phyloP scores from a whole-genome alignment of 345 rosid genomes.

The Camelina hispida region DNA sequence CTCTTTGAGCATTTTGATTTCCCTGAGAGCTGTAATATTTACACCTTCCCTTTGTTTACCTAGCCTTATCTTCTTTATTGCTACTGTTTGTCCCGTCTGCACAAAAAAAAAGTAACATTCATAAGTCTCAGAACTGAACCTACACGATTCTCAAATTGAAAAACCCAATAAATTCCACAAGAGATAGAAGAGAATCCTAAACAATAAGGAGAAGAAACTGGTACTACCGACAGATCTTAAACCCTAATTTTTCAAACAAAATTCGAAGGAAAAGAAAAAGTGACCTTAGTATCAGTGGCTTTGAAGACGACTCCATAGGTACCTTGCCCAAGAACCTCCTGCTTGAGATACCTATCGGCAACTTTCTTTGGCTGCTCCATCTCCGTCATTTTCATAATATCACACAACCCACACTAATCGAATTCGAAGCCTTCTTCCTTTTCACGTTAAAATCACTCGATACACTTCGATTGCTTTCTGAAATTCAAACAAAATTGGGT shows the following conservation, averaged over 20 bases:
- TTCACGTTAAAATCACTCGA: background rate
- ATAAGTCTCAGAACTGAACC: background rate
- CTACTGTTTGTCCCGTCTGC: slow-evolving; percentile 86
- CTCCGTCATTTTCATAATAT: slow-evolving; percentile 48
- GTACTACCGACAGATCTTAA: slow-evolving; percentile 10
- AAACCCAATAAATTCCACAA: background rate
- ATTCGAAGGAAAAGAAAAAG: slow-evolving; percentile 14
- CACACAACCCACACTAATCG: background rate
- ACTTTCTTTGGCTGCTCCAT: slow-evolving; percentile 75
- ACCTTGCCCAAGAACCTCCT: slow-evolving; percentile 89
- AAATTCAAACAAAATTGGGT: background rate
- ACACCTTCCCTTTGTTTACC: slow-evolving; percentile 98
- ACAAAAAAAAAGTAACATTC: slow-evolving; percentile 12
- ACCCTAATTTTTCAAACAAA: slow-evolving; percentile 30
- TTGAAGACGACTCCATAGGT: slow-evolving; percentile 93
- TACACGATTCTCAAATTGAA: slow-evolving; percentile 1
- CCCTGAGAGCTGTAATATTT: slow-evolving; percentile 90
- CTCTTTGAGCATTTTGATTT: slow-evolving; percentile 92
- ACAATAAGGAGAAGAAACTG: too few species aligned
- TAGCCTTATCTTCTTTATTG: slow-evolving; percentile 90
- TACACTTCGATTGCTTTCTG: slow-evolving; percentile 4
- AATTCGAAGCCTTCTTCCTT: background rate
- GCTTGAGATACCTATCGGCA: slow-evolving; percentile 89
- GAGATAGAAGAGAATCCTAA: too few species aligned
- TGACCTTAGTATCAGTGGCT: slow-evolving; percentile 88